These are phyloP conservation scores for Trichoderma sp. DNA, from an alignment of 2,329 filamentous ascomycete genomes.

Conservation along the genomic window DNA sequence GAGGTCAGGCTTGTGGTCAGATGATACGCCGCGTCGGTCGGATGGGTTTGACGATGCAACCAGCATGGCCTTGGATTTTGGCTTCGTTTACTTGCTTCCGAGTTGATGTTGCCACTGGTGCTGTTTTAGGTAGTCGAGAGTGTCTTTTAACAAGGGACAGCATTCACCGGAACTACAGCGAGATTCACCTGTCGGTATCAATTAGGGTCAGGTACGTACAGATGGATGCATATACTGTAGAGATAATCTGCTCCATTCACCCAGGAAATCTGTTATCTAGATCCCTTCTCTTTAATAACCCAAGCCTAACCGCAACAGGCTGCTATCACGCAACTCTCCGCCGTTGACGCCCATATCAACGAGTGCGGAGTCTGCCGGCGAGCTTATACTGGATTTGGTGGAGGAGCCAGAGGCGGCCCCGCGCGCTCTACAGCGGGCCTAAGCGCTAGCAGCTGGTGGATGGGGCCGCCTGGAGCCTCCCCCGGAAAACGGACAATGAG, in stretches of 20 bases:
- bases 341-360: neutral
- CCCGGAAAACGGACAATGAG: neutral
- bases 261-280: conserved; percentile 20
- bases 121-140: neutral
- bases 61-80: too few species aligned
- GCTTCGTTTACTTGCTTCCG: neutral
- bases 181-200: neutral
- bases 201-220: neutral
- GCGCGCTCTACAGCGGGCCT: conserved; percentile 3
- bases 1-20: conserved; percentile 16
- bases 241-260: neutral
- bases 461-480: conserved; percentile 12
- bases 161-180: neutral
- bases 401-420: conserved; percentile 13
- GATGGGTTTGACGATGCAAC: neutral
- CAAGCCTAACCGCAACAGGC: conserved; percentile 21
- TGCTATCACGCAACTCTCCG: conserved; percentile 23
- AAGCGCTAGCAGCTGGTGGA: neutral
- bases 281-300: neutral
- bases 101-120: neutral
- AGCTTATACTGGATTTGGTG: neutral
- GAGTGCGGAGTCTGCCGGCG: conserved; percentile 17
- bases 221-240: neutral
- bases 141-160: neutral
- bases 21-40: conserved; percentile 23